Conservation (phyloP, 441 rosid species). For the Bruguiera hainesii region DNA sequence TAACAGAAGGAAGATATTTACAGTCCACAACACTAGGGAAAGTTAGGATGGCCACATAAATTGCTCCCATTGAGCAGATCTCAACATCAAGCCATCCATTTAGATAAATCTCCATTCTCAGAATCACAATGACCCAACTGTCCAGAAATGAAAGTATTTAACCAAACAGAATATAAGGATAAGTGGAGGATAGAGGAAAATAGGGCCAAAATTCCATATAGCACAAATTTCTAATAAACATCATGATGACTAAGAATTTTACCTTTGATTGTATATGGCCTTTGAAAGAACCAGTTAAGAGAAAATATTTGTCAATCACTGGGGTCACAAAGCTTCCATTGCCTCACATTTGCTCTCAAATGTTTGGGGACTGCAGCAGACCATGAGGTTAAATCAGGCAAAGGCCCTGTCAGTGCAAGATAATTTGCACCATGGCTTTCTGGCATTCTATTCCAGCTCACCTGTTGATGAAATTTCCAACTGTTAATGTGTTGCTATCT, state of each 20-base stretch:
- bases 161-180: too few relatives aligned
- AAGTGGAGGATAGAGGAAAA: too few relatives aligned
- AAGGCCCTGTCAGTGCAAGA: slow-evolving; percentile 67
- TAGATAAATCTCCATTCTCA: too few relatives aligned
- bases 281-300: background rate
- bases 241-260: background rate
- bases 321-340: slow-evolving; percentile 57
- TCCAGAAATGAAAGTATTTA: too few relatives aligned
- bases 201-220: too few relatives aligned
- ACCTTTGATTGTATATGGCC: background rate
- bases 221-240: background rate
- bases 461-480: slow-evolving; percentile 27
- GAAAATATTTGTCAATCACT: slow-evolving; percentile 8
- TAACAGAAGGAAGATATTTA: too few relatives aligned
- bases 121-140: too few relatives aligned
- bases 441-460: slow-evolving; percentile 71
- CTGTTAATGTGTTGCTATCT: slow-evolving; percentile 1
- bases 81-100: too few relatives aligned
- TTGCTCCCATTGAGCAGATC: too few relatives aligned
- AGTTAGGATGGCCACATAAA: too few relatives aligned
- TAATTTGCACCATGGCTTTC: slow-evolving; percentile 52
- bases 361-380: slow-evolving; percentile 47
- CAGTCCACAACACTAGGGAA: too few relatives aligned
- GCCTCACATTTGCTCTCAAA: slow-evolving; percentile 46
- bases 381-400: slow-evolving; percentile 67